Conservation (phyloP, 1,284 basidiomycete species). For the Marasmius sp. region DNA sequence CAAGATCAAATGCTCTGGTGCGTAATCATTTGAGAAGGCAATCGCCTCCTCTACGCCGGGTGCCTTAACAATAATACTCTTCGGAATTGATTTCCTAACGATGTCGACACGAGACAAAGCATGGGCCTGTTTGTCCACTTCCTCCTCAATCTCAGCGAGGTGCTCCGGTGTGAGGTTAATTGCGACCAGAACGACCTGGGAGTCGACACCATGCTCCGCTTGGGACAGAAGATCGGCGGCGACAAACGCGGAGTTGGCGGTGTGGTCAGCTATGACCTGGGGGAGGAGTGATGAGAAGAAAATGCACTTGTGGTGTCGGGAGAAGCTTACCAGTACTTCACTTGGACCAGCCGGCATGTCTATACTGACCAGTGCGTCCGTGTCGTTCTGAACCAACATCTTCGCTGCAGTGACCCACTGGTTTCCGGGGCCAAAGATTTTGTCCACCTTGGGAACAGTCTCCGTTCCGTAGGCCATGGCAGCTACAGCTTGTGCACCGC, state of each 20-base stretch:
- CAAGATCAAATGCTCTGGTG: slow-evolving; percentile 94
- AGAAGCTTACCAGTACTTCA: slow-evolving; percentile 82
- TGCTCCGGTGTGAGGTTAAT: slow-evolving; percentile 66
- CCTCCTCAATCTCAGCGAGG: slow-evolving; percentile 76
- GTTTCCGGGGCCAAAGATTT: slow-evolving; percentile 98
- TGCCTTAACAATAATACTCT: slow-evolving; percentile 87
- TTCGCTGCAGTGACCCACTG: slow-evolving; percentile 99
- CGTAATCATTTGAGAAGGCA: slow-evolving; percentile 94
- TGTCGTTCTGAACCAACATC: slow-evolving; percentile 98
- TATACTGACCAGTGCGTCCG: slow-evolving; percentile 94
- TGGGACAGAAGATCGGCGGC: slow-evolving; percentile 97
- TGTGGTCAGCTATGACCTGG: slow-evolving; percentile 90
- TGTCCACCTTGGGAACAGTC: slow-evolving; percentile 98
- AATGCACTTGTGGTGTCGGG: background rate
- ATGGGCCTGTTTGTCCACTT: slow-evolving; percentile 88
- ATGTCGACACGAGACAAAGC: slow-evolving; percentile 89
- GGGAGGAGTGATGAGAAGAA: background rate
- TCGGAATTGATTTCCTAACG: slow-evolving; percentile 86
- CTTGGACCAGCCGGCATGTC: slow-evolving; percentile 99
- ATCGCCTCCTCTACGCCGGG: slow-evolving; percentile 75
- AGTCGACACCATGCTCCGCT: slow-evolving; percentile 97
- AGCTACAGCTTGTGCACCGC: slow-evolving; percentile 97
- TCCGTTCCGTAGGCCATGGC: slow-evolving; percentile 96
- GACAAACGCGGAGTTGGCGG: slow-evolving; percentile 87
- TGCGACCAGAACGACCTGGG: slow-evolving; percentile 92